phyloP scores from a whole-genome alignment of 495 filamentous ascomycete genomes.

The Aspergillus mulundensis region DNA sequence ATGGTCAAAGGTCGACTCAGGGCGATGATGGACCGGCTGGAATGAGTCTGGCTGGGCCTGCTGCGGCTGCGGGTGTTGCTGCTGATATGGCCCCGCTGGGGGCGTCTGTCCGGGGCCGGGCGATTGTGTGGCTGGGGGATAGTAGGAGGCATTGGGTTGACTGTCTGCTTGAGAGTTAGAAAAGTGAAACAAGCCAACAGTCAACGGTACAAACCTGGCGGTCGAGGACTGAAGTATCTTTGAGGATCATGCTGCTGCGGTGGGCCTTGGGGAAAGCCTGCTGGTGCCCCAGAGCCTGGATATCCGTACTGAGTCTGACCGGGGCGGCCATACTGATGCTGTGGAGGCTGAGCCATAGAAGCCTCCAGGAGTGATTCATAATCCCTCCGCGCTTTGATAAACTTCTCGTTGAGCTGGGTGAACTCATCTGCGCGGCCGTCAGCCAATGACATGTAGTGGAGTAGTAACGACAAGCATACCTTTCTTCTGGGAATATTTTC shows the following conservation, averaged over 20 bases:
- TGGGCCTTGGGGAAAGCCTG: slow-evolving; percentile 45
- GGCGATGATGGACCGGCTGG: slow-evolving; percentile 46
- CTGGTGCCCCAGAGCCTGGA: slow-evolving; percentile 44
- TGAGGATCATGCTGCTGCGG: slow-evolving; percentile 58
- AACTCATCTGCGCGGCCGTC: slow-evolving; percentile 71
- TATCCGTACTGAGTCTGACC: slow-evolving; percentile 63
- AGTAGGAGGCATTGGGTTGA: slow-evolving; percentile 31
- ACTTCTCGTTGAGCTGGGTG: slow-evolving; percentile 96
- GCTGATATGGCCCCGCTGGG: slow-evolving; percentile 27
- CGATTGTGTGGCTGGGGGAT: slow-evolving; percentile 38
- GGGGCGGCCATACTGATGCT: slow-evolving; percentile 66
- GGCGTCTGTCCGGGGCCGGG: slow-evolving; percentile 44
- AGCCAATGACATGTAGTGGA: slow-evolving; percentile 9
- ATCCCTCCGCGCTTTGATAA: slow-evolving; percentile 95
- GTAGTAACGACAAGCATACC: slow-evolving; percentile 45
- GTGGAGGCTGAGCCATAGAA: slow-evolving; percentile 86
- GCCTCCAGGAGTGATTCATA: slow-evolving; percentile 94
- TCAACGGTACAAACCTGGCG: slow-evolving; percentile 40
- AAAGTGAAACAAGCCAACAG: not conserved
- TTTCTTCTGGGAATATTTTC: slow-evolving; percentile 99
- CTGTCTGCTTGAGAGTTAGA: slow-evolving; percentile 26
- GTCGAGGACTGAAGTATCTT: slow-evolving; percentile 64
- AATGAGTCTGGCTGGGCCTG: slow-evolving; percentile 40
- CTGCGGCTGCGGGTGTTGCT: slow-evolving; percentile 26
- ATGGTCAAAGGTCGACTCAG: slow-evolving; percentile 69